A percentile compares a stretch with the other conserved stretches of the same genome.
Conservation (phyloP, 2,329 filamentous ascomycete species). For the Westerdykella ornata region DNA sequence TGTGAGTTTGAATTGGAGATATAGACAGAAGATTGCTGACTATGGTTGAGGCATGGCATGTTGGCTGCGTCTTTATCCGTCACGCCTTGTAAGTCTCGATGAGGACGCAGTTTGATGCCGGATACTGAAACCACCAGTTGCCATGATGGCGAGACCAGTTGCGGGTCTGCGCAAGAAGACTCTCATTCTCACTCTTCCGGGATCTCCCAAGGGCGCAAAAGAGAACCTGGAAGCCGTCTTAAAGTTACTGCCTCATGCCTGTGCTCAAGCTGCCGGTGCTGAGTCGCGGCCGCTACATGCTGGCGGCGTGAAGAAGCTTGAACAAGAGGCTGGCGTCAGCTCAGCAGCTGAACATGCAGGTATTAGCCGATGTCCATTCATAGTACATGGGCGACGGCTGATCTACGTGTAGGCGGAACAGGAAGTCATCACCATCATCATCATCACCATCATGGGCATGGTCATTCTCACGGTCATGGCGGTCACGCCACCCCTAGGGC, state of each 20-base stretch:
- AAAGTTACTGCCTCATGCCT: slow-evolving; percentile 92
- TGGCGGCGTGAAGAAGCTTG: slow-evolving; percentile 76
- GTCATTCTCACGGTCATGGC: slow-evolving; percentile 56
- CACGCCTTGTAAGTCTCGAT: slow-evolving; percentile 68
- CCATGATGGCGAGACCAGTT: slow-evolving; percentile 91
- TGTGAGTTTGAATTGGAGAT: slow-evolving; percentile 45
- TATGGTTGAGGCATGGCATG: slow-evolving; percentile 68
- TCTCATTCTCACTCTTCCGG: slow-evolving; percentile 81
- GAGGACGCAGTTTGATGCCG: background rate
- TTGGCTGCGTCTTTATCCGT: slow-evolving; percentile 73
- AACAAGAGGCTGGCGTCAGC: slow-evolving; percentile 63
- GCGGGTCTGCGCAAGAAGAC: slow-evolving; percentile 78
- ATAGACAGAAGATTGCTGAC: slow-evolving; percentile 10
- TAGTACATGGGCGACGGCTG: background rate
- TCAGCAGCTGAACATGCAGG: slow-evolving; percentile 15
- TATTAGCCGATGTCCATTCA: slow-evolving; percentile 5
- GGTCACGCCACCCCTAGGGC: slow-evolving; percentile 50
- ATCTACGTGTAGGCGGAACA: slow-evolving; percentile 15
- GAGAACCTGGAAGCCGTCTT: slow-evolving; percentile 88
- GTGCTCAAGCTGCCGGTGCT: slow-evolving; percentile 74
- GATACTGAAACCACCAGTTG: slow-evolving; percentile 54
- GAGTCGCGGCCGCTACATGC: slow-evolving; percentile 74
- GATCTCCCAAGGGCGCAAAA: slow-evolving; percentile 88
- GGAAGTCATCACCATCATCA: slow-evolving; percentile 33
- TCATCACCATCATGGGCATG: slow-evolving; percentile 48